A percentile compares a stretch with the other conserved stretches of the same genome.
Conservation (phyloP, 768 basidiomycete genomes). For the Tephrocybe sp. region DNA sequence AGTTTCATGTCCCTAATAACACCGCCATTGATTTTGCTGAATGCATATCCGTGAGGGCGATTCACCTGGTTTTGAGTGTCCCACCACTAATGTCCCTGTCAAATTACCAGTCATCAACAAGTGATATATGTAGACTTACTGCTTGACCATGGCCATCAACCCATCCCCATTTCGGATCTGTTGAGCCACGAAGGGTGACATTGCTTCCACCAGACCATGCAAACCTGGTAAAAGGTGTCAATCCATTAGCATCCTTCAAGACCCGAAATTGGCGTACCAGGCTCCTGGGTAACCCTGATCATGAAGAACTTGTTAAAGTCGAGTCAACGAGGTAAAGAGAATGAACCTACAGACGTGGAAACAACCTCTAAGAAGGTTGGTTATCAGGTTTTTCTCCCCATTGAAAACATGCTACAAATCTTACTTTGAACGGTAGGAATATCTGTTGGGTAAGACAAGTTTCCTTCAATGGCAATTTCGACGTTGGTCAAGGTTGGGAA, state of each 20-base stretch:
- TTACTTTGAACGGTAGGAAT: constrained; percentile 49
- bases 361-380: constrained; percentile 35
- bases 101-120: neutral
- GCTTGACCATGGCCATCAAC: constrained; percentile 59
- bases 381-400: neutral
- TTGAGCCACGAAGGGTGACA: constrained; percentile 54
- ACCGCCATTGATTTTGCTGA: constrained; percentile 50
- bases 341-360: constrained; percentile 37
- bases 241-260: neutral
- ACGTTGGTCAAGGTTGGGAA: constrained; percentile 56
- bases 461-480: constrained; percentile 55
- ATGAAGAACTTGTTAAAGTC: neutral
- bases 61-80: constrained; percentile 48
- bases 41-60: constrained; percentile 53
- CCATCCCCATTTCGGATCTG: constrained; percentile 62
- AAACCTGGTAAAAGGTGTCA: constrained; percentile 35
- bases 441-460: constrained; percentile 51
- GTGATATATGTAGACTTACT: constrained; percentile 21
- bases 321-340: neutral
- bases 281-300: constrained; percentile 39
- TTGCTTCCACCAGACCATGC: constrained; percentile 53
- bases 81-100: constrained; percentile 47
- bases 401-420: neutral
- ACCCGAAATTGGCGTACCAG: constrained; percentile 29
- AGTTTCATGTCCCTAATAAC: constrained; percentile 58